phyloP scores from a whole-genome alignment of 805 yeast species.

The Candida nanaspora region DNA sequence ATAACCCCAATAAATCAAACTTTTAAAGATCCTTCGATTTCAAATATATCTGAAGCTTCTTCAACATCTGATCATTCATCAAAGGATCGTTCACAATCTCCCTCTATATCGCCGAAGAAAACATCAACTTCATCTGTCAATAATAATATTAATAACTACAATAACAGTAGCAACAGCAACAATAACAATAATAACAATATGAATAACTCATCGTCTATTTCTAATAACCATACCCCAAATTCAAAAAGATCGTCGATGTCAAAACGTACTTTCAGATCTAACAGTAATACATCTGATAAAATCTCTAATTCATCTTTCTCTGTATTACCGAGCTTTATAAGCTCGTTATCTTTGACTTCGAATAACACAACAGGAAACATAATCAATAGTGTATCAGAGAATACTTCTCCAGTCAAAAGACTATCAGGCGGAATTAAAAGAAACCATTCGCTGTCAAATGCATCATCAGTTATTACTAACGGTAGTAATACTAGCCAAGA shows the following conservation, averaged over 20 bases:
- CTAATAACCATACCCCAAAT: constrained; percentile 14
- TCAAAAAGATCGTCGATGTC: constrained; percentile 26
- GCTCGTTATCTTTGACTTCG: no score
- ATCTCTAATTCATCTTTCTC: not conserved
- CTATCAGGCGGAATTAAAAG: not conserved
- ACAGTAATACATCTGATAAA: constrained; percentile 5
- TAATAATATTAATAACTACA: no score
- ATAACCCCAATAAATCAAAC: not conserved
- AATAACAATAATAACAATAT: not conserved
- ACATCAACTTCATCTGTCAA: constrained; percentile 6
- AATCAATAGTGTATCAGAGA: not conserved
- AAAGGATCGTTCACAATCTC: not conserved
- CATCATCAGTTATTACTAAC: constrained; percentile 1
- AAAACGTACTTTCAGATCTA: constrained; percentile 25
- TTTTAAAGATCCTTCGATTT: not conserved
- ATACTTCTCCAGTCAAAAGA: not conserved
- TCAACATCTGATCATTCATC: not conserved
- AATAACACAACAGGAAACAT: not conserved
- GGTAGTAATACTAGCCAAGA: not conserved
- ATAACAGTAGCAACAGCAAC: no score
- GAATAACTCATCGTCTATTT: not conserved
- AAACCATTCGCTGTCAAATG: constrained; percentile 2
- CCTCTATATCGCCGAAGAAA: constrained; percentile 9
- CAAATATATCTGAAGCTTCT: not conserved
- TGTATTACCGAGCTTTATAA: no score